Evolutionary conservation across 1,284 basidiomycete species (phyloP), one percentile per base, ranked within the genome.

Genomic region (Leccinum insolens): DNA sequence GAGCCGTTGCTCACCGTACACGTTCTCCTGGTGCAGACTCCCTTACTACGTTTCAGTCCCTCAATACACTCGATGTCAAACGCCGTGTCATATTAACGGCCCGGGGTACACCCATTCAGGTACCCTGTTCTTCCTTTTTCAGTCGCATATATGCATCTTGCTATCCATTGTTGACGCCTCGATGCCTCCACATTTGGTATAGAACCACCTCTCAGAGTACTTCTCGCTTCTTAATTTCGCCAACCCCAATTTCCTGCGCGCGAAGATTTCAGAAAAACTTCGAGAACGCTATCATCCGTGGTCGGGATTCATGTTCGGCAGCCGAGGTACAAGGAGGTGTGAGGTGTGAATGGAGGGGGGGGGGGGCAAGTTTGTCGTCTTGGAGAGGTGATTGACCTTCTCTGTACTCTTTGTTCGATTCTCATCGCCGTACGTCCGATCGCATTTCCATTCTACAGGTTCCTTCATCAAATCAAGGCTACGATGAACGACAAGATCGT

Each of bases 181-280:
- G 3, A 60, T 52, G 8, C 5, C 8, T 17, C 12, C 7, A 28
- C 61, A 39, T 41, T 64, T 46, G 15, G 58, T 44, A 25, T 65
- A 98, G 90, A 99, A 99, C 77, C 96, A 99, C 77, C 86, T 99
- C 20, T 95, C 96, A 6, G 96, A 99, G 82, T 98, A 98, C 79
- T 99, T 98, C 78, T 95, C 96, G 0, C 85, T 99, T 12, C 88
- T 99, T 65, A 96, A 94, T 80, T 99, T 99, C 75, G 97, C 96
- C 66, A 99, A 99, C 74, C 98, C 98, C 3, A 93, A 96, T 72
- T 96, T 95, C 79, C 87, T 99, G 55, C 25, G 22, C 94, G 95
- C 77, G 88, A 89, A 67, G 94, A 99, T 68, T 99, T 99, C 81
- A 89, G 95, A 98, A 85, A 85, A 96, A 97, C 78, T 99, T 95